Evolutionary conservation across 257 asterid species (phyloP), one percentile per base, ranked within the genome.

Genomic region (Ocimum tenuiflorum): DNA sequence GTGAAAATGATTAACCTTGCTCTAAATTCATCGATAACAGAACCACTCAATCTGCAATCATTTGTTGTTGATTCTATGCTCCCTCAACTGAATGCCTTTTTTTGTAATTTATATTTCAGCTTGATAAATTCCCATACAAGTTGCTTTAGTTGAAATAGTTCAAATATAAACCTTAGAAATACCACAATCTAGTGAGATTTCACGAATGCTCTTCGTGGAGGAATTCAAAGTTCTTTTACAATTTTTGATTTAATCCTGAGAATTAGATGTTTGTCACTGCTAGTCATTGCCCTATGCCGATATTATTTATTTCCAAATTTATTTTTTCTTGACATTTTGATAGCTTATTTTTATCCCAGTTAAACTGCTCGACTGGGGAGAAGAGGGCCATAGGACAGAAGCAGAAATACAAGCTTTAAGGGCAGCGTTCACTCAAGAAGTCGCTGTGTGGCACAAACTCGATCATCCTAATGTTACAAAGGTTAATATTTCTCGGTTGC

Each of bases 381-480:
- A 85, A 81, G 91, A 82, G 76, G 88, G 95, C 22, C 87, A 84
- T 72, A 70, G 89, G 53, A 82, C 89, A 19, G 89, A 85, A 8
- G 86, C 86, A 17, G 95, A 87, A 77, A 75, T 84, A 62, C 62
- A 71, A 57, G 83, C 91, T 29, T 61, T 87, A 65, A 77, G 95
- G 70, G 82, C 88, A 35, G 89, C 91, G 15, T 87, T 87, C 78
- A 81, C 91, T 43, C 91, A 85, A 76, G 95, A 87, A 79, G 91
- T 85, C 49, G 84, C 81, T 1, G 91, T 87, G 61, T 87, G 91
- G 95, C 91, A 87, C 77, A 87, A 85, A 59, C 95, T 87, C 36
- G 91, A 87, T 45, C 95, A 87, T 76, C 95, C 91, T 27, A 87
- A 87, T 27, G 91, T 87, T 50, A 87, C 91, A 42, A 85, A 85